These are phyloP conservation scores for Mesotaenium endlicherianum DNA, from an alignment of 139 green algal genomes.

Conservation along the genomic window DNA sequence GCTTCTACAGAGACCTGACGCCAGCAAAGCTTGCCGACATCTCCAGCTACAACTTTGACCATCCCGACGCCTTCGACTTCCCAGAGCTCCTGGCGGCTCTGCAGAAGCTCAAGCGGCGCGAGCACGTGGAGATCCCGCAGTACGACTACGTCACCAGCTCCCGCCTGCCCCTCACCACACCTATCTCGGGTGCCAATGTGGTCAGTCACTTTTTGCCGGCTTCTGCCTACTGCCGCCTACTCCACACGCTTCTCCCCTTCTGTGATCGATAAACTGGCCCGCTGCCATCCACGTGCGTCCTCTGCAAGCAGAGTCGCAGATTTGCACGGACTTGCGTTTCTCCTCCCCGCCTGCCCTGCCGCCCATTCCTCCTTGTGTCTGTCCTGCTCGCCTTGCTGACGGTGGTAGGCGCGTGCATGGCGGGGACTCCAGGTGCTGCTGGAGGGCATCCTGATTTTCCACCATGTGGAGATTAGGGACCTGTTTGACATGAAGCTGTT, in stretches of 20 bases:
- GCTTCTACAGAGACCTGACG: conserved; percentile 82
- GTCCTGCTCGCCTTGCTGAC: too few species aligned
- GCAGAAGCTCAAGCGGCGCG: conserved; percentile 22
- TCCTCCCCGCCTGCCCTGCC: too few species aligned
- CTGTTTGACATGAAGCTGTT: conserved; percentile 88
- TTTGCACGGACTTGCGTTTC: too few species aligned
- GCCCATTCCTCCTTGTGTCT: too few species aligned
- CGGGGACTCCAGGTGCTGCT: conserved; percentile 65
- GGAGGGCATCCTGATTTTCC: conserved; percentile 91
- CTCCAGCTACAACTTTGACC: conserved; percentile 90
- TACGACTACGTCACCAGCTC: conserved; percentile 89
- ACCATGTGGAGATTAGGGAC: conserved; percentile 72
- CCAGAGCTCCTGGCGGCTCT: conserved; percentile 58
- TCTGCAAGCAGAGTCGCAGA: too few species aligned
- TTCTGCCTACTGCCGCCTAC: too few species aligned
- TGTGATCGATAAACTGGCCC: too few species aligned
- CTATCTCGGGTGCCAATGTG: conserved; percentile 72
- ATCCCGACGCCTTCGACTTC: conserved; percentile 81
- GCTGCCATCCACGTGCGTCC: too few species aligned
- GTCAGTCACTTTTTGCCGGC: too few species aligned
- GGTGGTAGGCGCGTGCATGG: too few species aligned
- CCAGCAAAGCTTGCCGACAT: conserved; percentile 65
- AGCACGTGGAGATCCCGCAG: conserved; percentile 70
- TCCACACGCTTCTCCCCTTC: too few species aligned
- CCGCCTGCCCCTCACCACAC: conserved; percentile 57